Evolutionary conservation across 106 monocot genomes (phyloP).

Genomic region (Narthecium ossifragum): DNA sequence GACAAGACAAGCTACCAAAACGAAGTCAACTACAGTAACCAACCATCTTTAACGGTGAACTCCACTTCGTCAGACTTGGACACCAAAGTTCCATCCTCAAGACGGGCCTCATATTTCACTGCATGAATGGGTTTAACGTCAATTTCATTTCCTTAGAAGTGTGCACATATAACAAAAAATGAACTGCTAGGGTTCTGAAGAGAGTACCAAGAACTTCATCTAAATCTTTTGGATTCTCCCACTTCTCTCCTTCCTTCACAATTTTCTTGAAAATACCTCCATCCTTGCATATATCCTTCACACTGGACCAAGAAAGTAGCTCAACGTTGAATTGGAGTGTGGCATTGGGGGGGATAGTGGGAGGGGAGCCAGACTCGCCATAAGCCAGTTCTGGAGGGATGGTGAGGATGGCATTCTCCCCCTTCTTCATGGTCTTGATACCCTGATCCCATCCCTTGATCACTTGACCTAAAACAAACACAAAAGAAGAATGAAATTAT

Average conservation of each 20-base stretch:
- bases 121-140: neutral
- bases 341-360: constrained; percentile 60
- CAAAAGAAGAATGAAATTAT: neutral
- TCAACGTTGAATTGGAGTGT: constrained; percentile 81
- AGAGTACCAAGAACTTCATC: constrained; percentile 69
- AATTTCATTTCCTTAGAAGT: neutral
- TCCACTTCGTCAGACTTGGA: constrained; percentile 72
- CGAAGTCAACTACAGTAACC: neutral
- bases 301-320: constrained; percentile 68
- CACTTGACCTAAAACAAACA: constrained; percentile 42
- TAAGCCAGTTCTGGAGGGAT: constrained; percentile 65
- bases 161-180: neutral
- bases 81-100: constrained; percentile 71
- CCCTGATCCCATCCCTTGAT: constrained; percentile 81
- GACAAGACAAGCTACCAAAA: neutral
- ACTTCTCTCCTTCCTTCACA: constrained; percentile 61
- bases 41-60: constrained; percentile 91
- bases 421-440: constrained; percentile 77
- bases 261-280: constrained; percentile 72
- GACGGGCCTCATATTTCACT: constrained; percentile 78
- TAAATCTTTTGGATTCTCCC: constrained; percentile 76
- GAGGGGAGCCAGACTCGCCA: constrained; percentile 59
- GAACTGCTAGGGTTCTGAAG: neutral
- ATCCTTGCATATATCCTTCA: constrained; percentile 77
- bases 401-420: constrained; percentile 67